Evolutionary conservation across 176 grass and related monocot genomes (phyloP).

Genomic region (Areca catechu): DNA sequence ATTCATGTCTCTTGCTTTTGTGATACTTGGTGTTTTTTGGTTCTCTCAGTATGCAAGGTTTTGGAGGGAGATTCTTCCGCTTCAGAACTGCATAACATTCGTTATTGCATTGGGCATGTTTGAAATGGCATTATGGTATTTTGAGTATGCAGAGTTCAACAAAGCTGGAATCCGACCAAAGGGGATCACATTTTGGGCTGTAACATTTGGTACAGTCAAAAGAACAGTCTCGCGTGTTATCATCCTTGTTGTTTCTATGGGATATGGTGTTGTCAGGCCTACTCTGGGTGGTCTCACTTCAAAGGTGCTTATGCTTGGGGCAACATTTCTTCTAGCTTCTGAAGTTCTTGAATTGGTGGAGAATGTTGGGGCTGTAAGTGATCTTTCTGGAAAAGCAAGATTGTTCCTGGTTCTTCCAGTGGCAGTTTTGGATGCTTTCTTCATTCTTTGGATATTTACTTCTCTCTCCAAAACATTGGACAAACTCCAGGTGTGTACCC

Average conservation of each 20-base stretch:
- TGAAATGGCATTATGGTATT: conserved; percentile 98
- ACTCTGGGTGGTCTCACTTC: conserved; percentile 92
- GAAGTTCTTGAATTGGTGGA: conserved; percentile 97
- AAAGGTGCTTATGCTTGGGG: conserved; percentile 91
- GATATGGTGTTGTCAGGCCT: conserved; percentile 87
- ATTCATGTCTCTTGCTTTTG: conserved; percentile 86
- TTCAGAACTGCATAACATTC: conserved; percentile 98
- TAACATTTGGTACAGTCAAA: conserved; percentile 86
- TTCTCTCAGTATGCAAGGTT: conserved; percentile 95
- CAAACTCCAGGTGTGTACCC: conserved; percentile 66
- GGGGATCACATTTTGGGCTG: conserved; percentile 96
- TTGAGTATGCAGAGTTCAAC: conserved; percentile 95
- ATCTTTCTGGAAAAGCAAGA: conserved; percentile 92
- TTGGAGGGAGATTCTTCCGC: conserved; percentile 92
- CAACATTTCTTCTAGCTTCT: conserved; percentile 91
- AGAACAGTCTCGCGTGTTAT: conserved; percentile 76
- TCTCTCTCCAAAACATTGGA: conserved; percentile 81
- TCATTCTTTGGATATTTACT: conserved; percentile 96
- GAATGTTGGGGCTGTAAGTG: conserved; percentile 92
- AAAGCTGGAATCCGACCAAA: conserved; percentile 75
- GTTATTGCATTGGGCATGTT: conserved; percentile 97
- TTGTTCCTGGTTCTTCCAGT: conserved; percentile 94
- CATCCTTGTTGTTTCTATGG: conserved; percentile 92
- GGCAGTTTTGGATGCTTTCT: conserved; percentile 88
- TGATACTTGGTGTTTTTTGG: conserved; percentile 82